Evolutionary conservation across 805 yeast species (phyloP), one percentile per base, ranked within the genome.

Genomic region (Candida germanica): DNA sequence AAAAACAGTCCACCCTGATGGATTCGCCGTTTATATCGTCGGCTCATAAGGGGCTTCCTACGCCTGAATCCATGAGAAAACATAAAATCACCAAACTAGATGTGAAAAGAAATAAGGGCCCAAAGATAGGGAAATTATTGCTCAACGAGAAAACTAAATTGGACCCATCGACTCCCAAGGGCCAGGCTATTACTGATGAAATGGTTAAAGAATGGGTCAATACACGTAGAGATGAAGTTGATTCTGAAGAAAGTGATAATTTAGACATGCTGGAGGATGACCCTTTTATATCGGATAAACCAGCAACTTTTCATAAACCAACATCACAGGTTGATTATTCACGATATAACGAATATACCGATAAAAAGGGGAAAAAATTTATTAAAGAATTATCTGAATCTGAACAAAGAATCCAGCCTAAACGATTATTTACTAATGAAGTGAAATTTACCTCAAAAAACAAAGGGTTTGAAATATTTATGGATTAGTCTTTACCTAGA

Each of bases 351-450:
- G 75, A 71, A 42, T 49, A 60, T 40, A 45, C 69, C 6, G 38
- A 36, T 21, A 61, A 70, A 48, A 61, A 60, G 0, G 76, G 75
- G 2, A 56, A 67, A 38, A 56, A 55, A 18, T 48, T 55, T 5
- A 48, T 55, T 7, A 48, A 51, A 31, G 46, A 49, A 21, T 43
- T 69, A 26, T 52, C 59, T 15, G 55, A 54, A 11, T 43, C 41
- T 7, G 64, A 68, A 31, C 48, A 53, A 29, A 48, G 48, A 5
- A 53, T 68, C 26, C 64, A 61, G 46, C 77, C 77, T 0, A 66
- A 54, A 35, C 54, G 49, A 30, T 48, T 71, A 8, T 36, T 36
- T 16, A 35, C 32, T 23, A 31, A 36, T 4, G 38, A 40, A 24
- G 20, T 24, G 23, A 29, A 15, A 9, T 11, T 36, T 10, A 20